Base-by-base conservation (phyloP, 2,329 filamentous ascomycete species). In the Fusarium nelsonii region DNA sequence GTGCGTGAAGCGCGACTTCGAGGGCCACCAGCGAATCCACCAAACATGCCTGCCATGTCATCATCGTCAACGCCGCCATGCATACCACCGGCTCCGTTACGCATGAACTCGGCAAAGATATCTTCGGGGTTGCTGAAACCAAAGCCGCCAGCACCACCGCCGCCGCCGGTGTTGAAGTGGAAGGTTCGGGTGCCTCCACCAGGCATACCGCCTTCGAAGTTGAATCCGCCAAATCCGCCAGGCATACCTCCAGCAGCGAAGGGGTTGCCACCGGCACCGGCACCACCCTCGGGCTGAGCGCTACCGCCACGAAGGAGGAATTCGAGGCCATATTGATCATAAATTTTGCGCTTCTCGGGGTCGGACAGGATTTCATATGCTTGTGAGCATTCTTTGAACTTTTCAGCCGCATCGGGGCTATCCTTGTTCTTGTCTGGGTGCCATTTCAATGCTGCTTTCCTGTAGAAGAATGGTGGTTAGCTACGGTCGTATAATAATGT, bases 391-490 rank as follows among this genome's bases (percentile, higher is more conserved):
- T 98, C 96, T 83, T 99, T 99, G 86, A 99, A 99, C 81, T 95
- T 97, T 79, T 98, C 96, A 64, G 89, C 85, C 10, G 95, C 93
- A 53, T 89, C 83, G 32, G 94, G 90, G 74, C 95, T 94, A 82
- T 97, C 91, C 81, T 94, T 94, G 86, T 98, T 99, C 86, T 98
- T 99, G 85, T 99, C 96, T 8, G 96, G 96, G 78, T 99, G 96
- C 82, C 90, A 94, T 83, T 94, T 97, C 78, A 98, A 82, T 56
- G 95, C 95, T 58, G 90, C 87, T 85, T 97, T 97, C 68, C 92
- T 93, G 78, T 61, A 52, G 40, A 63, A 50, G 14, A 58, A 57
- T 49, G 33, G 45, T 75, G 69, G 79, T 85, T 75, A 84, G 82
- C 69, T 37, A 32, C 26, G 30, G 46, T 58, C 53, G 39, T 26